phyloP scores from a whole-genome alignment of 2,329 filamentous ascomycete genomes.

The Blumeriella jaapii region DNA sequence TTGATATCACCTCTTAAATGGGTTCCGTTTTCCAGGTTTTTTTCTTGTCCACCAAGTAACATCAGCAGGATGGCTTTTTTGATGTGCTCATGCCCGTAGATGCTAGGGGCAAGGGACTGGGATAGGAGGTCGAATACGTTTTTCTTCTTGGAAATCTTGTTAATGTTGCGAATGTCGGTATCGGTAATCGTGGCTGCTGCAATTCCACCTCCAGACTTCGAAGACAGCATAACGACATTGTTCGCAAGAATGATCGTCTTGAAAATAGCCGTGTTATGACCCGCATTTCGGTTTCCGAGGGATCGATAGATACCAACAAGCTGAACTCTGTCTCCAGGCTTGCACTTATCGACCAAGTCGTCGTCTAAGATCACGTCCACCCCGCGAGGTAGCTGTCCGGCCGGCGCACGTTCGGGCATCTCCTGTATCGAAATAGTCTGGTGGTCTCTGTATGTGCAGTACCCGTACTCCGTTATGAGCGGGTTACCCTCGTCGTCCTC shows the following conservation, averaged over 20 bases:
- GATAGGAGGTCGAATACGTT: constrained; percentile 88
- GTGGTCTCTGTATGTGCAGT: constrained; percentile 90
- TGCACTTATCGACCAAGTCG: constrained; percentile 87
- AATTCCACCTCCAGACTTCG: constrained; percentile 89
- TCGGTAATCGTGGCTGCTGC: constrained; percentile 89
- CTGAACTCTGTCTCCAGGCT: constrained; percentile 92
- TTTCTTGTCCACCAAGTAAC: constrained; percentile 92
- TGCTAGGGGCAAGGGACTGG: constrained; percentile 89
- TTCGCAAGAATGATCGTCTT: constrained; percentile 90
- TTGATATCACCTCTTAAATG: constrained; percentile 98
- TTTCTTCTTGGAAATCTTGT: constrained; percentile 90
- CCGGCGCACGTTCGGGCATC: constrained; percentile 94
- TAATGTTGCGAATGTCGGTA: constrained; percentile 96
- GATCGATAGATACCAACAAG: constrained; percentile 94
- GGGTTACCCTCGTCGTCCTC: constrained; percentile 90
- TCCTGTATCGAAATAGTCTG: constrained; percentile 98
- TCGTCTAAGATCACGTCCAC: constrained; percentile 97
- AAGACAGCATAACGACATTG: constrained; percentile 87
- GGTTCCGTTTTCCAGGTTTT: constrained; percentile 95
- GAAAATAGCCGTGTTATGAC: constrained; percentile 84
- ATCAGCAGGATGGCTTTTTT: constrained; percentile 96
- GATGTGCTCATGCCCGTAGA: constrained; percentile 93
- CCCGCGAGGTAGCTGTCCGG: constrained; percentile 85
- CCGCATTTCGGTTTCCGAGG: constrained; percentile 86
- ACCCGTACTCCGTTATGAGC: constrained; percentile 88